These are phyloP conservation scores for Candida nanaspora DNA, from an alignment of 805 yeast species.

Conservation along the genomic window DNA sequence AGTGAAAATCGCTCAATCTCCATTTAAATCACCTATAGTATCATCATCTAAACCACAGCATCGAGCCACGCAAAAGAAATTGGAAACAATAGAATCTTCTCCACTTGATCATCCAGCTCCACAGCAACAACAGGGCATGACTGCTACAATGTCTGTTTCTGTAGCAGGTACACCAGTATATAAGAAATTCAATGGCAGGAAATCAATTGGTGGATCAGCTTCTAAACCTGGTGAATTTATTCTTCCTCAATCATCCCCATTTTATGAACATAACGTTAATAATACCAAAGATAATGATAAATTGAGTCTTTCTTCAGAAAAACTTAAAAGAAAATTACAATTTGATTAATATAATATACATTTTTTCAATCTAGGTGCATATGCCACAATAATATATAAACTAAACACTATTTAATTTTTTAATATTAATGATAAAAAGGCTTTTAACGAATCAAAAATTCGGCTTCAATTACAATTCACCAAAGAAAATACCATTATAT, in stretches of 20 bases:
- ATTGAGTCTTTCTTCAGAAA: slow-evolving; percentile 1
- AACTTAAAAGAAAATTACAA: slow-evolving; percentile 13
- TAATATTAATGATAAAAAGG: no score
- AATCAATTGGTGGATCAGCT: no score
- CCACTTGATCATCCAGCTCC: not conserved
- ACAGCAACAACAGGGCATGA: no score
- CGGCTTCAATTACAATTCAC: slow-evolving; percentile 32
- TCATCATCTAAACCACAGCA: slow-evolving; percentile 24
- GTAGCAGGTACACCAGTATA: no score
- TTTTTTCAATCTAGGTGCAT: no score
- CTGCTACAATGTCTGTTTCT: no score
- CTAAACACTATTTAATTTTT: no score
- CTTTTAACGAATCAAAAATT: not conserved
- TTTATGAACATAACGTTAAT: slow-evolving; percentile 8
- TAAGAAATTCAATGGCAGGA: not conserved
- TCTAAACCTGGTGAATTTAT: slow-evolving; percentile 30
- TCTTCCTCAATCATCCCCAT: slow-evolving; percentile 29
- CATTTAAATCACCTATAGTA: slow-evolving; percentile 17
- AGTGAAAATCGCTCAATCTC: slow-evolving; percentile 1
- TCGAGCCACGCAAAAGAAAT: not conserved
- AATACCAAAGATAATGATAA: not conserved
- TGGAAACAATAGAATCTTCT: not conserved
- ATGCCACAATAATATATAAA: not conserved
- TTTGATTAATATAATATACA: no score
- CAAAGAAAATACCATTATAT: slow-evolving; percentile 65